Conservation (phyloP, 352 stramenopile species). For the Phytophthora fragariaefolia region DNA sequence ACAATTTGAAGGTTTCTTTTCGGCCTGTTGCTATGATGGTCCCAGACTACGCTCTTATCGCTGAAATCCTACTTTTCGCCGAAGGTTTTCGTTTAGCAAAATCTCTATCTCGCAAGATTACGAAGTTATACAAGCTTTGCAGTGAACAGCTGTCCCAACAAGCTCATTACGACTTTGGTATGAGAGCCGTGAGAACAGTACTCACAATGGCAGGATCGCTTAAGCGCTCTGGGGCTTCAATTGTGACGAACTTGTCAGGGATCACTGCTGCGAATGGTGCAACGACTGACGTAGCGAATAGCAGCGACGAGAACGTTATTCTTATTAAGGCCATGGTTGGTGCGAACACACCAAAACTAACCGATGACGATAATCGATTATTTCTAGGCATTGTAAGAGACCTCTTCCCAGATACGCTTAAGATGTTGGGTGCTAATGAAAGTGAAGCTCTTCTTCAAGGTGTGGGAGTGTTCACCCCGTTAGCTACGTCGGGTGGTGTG, state of each 20-base stretch:
- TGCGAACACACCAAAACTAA: constrained; percentile 92
- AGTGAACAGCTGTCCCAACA: constrained; percentile 88
- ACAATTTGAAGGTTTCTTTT: constrained; percentile 88
- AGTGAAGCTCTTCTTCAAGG: constrained; percentile 28
- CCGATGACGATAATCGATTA: constrained; percentile 87
- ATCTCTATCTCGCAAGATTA: constrained; percentile 70
- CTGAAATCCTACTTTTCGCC: constrained; percentile 85
- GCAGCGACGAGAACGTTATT: constrained; percentile 68
- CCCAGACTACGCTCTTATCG: constrained; percentile 85
- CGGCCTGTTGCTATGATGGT: constrained; percentile 91
- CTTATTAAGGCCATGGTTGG: constrained; percentile 95
- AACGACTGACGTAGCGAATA: constrained; percentile 12
- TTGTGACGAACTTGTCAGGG: constrained; percentile 2
- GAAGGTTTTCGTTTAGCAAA: constrained; percentile 81
- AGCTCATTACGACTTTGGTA: constrained; percentile 90
- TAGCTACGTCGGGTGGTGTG: not conserved
- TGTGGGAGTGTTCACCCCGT: constrained; percentile 18
- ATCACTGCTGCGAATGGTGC: constrained; percentile 3
- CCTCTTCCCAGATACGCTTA: constrained; percentile 75
- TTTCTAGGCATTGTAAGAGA: constrained; percentile 92
- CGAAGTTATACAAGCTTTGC: constrained; percentile 84
- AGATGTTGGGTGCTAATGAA: constrained; percentile 21
- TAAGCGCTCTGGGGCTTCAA: constrained; percentile 43
- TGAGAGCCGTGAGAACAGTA: constrained; percentile 86
- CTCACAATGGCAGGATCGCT: constrained; percentile 79